Base-by-base conservation (phyloP, 2,329 filamentous ascomycete species). In the Pestalotiopsis sp. region DNA sequence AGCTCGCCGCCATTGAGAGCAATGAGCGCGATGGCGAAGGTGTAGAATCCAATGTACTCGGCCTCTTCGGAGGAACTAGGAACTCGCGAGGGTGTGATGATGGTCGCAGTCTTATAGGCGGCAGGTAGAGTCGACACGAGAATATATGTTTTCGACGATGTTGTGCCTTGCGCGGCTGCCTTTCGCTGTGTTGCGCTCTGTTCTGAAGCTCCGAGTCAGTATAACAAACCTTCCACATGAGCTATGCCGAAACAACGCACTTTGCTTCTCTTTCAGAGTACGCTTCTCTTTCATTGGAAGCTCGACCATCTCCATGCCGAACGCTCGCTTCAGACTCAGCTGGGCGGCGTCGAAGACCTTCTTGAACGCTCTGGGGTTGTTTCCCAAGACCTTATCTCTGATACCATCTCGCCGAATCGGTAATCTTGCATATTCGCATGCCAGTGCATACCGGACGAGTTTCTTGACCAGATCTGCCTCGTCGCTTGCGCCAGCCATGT, bases 291-390 rank as follows among this genome's bases (percentile, higher is more conserved):
- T 88, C 1, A 87, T 84, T 0, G 96, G 94, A 64, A 98, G 84
- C 80, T 98, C 95, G 3, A 89, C 86, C 85, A 99, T 88, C 78
- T 95, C 88, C 94, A 98, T 97, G n/a, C 96, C 96, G 80, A 97
- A 98, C 1, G 91, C 86, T 1, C 82, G 82, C 62, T 86, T 84
- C 49, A 99, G 83, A 72, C 92, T 88, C 41, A 83, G 80, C 78
- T 99, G 95, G 57, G 95, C 93, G 56, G 87, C 84, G 0, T 88
- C 87, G 75, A 97, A 98, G 3, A 98, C 89, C 13, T 82, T 79
- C 77, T 90, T 94, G 79, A 98, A 98, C 45, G 90, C 84, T 39
- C 91, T 86, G 6, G 89, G 83, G 9, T 91, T 87, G 60, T 90
- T 86, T 20, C 92, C 93, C 11, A 97, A 88, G 0, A 97, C 93